Evolutionary conservation across 2,329 filamentous ascomycete species (phyloP).

Genomic region (Colletotrichum chrysophilum): DNA sequence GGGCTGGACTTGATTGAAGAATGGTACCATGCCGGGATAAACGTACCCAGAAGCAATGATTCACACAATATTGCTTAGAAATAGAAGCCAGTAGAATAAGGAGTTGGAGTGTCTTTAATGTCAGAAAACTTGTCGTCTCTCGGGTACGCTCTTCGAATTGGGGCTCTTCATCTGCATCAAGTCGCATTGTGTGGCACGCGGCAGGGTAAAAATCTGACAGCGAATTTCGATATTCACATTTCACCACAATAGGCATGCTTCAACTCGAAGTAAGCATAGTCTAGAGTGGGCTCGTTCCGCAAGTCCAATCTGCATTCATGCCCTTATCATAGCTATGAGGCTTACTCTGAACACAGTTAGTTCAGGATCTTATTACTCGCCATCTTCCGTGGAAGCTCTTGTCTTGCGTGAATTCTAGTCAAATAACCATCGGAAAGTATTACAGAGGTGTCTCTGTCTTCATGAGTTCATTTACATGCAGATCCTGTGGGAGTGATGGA

Average conservation of each 20-base stretch:
- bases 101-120: fast-evolving
- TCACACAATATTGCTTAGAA: background rate
- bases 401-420: background rate
- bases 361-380: too few species aligned
- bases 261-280: too few species aligned
- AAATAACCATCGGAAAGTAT: background rate
- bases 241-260: too few species aligned
- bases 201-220: too few species aligned
- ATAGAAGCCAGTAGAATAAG: background rate
- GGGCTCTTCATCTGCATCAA: background rate
- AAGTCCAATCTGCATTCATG: too few species aligned
- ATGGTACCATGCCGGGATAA: background rate
- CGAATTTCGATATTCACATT: too few species aligned
- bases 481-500: fast-evolving
- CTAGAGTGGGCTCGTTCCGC: too few species aligned
- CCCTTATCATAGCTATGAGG: too few species aligned
- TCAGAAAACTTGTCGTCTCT: background rate
- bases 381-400: background rate
- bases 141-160: background rate
- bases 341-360: too few species aligned
- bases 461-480: background rate
- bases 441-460: background rate
- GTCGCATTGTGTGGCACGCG: too few species aligned
- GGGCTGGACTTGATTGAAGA: fast-evolving
- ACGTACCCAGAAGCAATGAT: background rate